Evolutionary conservation across 306 rosid genomes (phyloP).

Genomic region (Delonix regia): DNA sequence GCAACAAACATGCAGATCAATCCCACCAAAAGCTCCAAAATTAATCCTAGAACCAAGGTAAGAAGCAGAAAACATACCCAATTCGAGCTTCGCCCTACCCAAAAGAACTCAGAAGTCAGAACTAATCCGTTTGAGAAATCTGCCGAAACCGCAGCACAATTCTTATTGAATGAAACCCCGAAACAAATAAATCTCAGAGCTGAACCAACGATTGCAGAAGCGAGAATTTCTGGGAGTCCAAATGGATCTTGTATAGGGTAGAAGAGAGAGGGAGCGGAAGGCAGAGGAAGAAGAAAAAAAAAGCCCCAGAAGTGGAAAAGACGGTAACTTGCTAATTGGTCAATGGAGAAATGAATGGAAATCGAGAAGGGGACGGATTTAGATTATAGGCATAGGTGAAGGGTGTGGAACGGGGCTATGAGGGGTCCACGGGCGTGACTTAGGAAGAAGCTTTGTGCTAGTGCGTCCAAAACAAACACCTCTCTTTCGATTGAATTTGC

Average conservation of each 20-base stretch:
- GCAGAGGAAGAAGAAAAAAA: too few relatives aligned
- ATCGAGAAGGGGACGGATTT: background rate
- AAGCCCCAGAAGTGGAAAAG: conserved; percentile 3
- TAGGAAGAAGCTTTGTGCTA: background rate
- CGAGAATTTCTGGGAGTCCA: background rate
- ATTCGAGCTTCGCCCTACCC: conserved; percentile 18
- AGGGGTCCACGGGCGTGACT: background rate
- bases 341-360: background rate
- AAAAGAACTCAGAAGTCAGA: background rate
- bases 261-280: background rate
- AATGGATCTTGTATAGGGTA: background rate
- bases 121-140: background rate
- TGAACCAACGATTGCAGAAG: too few relatives aligned
- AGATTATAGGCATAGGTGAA: background rate
- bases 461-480: conserved; percentile 1
- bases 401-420: background rate
- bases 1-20: background rate
- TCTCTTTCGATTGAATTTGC: too few relatives aligned
- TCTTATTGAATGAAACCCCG: background rate
- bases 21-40: conserved; percentile 22
- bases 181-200: too few relatives aligned
- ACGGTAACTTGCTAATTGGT: background rate
- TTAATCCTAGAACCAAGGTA: conserved; percentile 26
- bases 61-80: conserved; percentile 45
- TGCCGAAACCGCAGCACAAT: too few relatives aligned